phyloP scores from a whole-genome alignment of 495 filamentous ascomycete genomes.

The Sporormia fimetaria region DNA sequence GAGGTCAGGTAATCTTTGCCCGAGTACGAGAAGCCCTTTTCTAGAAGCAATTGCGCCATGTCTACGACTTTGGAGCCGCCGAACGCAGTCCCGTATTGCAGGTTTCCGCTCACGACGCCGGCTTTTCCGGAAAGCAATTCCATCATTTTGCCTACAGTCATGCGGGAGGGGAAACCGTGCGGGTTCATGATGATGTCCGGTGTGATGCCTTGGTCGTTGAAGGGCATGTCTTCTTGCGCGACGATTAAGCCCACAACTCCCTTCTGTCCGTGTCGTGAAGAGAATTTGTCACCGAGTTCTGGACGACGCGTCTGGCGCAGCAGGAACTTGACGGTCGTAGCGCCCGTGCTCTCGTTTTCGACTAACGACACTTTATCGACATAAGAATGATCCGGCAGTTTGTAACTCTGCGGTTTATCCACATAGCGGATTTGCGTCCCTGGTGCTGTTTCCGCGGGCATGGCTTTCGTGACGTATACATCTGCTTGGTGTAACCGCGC shows the following conservation, averaged over 20 bases:
- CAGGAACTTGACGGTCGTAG: slow-evolving; percentile 68
- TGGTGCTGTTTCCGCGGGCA: slow-evolving; percentile 54
- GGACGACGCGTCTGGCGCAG: slow-evolving; percentile 87
- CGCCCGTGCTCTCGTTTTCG: slow-evolving; percentile 12
- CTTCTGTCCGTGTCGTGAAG: slow-evolving; percentile 39
- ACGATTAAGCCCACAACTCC: slow-evolving; percentile 91
- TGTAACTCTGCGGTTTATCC: slow-evolving; percentile 66
- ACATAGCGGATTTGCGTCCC: slow-evolving; percentile 33
- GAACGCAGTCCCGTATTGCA: slow-evolving; percentile 90
- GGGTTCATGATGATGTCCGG: slow-evolving; percentile 99
- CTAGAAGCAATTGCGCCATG: slow-evolving; percentile 73
- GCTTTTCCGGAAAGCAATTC: slow-evolving; percentile 94
- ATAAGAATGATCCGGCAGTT: slow-evolving; percentile 69
- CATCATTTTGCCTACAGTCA: slow-evolving; percentile 98
- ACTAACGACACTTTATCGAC: slow-evolving; percentile 77
- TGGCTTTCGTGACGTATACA: slow-evolving; percentile 78
- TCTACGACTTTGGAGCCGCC: slow-evolving; percentile 83
- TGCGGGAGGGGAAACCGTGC: slow-evolving; percentile 97
- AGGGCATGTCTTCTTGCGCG: slow-evolving; percentile 93
- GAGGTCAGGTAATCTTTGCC: slow-evolving; percentile 94
- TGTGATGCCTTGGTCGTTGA: slow-evolving; percentile 76
- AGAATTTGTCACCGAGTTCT: slow-evolving; percentile 57
- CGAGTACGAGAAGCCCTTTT: slow-evolving; percentile 85
- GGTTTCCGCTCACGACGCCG: slow-evolving; percentile 66
- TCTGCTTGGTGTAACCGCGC: slow-evolving; percentile 60